A percentile compares a stretch with the other conserved stretches of the same genome.
Conservation (phyloP, 139 green algal species). For the Coelastrella sp. region DNA sequence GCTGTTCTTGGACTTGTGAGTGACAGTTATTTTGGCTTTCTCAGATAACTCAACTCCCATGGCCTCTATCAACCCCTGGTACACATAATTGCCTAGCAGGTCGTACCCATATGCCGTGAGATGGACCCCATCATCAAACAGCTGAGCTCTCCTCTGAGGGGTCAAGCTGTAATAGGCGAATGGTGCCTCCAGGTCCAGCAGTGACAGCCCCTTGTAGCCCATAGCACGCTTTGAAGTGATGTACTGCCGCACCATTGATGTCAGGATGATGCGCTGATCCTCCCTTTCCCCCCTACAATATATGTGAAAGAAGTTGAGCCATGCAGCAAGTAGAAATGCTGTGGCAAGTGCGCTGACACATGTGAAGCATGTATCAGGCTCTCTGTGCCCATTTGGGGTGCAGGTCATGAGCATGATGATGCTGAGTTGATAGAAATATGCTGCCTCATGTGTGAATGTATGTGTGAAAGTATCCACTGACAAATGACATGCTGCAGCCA, state of each 20-base stretch:
- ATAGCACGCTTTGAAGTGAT: background rate
- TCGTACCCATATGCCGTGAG: constrained; percentile 34
- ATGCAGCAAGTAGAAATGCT: background rate
- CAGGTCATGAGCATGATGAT: background rate
- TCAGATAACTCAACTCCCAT: background rate
- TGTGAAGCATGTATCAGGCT: background rate
- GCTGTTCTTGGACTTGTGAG: background rate
- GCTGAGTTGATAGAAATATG: background rate
- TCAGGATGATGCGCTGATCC: constrained; percentile 12
- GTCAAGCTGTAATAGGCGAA: constrained; percentile 31
- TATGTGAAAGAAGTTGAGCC: background rate
- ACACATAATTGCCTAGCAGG: constrained; percentile 12
- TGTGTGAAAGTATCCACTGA: too few relatives aligned
- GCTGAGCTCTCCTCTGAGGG: background rate
- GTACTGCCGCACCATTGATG: background rate
- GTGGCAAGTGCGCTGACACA: background rate
- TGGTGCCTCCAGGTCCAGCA: constrained; percentile 30
- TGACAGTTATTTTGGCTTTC: background rate
- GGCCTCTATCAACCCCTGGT: background rate
- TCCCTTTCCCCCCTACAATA: constrained; percentile 20
- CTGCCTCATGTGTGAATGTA: too few relatives aligned
- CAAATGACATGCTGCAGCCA: too few relatives aligned
- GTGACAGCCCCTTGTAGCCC: constrained; percentile 10
- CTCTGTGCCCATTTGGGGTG: background rate
- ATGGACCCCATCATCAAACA: constrained; percentile 44